A percentile compares a stretch with the other conserved stretches of the same genome.
phyloP scores from a whole-genome alignment of 1,284 basidiomycete genomes.

The Somion occarium region DNA sequence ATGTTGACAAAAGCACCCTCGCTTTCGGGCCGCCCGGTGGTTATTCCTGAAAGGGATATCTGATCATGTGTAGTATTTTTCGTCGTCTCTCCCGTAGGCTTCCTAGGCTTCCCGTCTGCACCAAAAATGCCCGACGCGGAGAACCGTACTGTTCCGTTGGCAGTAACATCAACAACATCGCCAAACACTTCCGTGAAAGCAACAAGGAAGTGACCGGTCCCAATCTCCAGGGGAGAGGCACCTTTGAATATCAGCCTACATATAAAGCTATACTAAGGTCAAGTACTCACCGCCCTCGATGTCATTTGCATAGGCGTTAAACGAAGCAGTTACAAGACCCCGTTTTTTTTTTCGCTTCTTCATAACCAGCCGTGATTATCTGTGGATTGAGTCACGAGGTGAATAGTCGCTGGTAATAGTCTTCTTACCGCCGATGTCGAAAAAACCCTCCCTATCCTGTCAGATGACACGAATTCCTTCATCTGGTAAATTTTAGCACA shows the following conservation, averaged over 20 bases:
- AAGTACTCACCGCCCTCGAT: too few relatives aligned
- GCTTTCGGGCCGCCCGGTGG: constrained; percentile 12
- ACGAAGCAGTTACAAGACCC: too few relatives aligned
- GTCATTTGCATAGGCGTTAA: too few relatives aligned
- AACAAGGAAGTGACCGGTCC: constrained; percentile 27
- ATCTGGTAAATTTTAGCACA: constrained; percentile 16
- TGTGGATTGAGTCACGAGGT: not conserved
- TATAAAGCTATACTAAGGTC: too few relatives aligned
- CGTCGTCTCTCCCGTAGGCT: constrained; percentile 22
- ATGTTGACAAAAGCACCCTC: constrained; percentile 27
- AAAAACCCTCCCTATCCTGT: constrained; percentile 29
- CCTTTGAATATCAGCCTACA: constrained; percentile 19
- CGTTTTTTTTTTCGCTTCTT: too few relatives aligned
- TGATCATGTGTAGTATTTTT: constrained; percentile 23
- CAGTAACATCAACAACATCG: constrained; percentile 26
- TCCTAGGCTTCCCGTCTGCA: constrained; percentile 20
- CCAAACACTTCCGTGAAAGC: constrained; percentile 27
- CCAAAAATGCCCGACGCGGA: constrained; percentile 25
- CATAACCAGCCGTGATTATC: not conserved
- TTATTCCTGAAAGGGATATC: constrained; percentile 22
- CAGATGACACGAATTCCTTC: constrained; percentile 27
- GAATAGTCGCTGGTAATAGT: not conserved
- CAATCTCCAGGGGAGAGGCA: constrained; percentile 24
- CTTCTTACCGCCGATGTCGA: constrained; percentile 25
- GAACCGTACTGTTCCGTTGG: constrained; percentile 22